Conservation (phyloP, 495 filamentous ascomycete genomes). For the Filosporella fistucella region DNA sequence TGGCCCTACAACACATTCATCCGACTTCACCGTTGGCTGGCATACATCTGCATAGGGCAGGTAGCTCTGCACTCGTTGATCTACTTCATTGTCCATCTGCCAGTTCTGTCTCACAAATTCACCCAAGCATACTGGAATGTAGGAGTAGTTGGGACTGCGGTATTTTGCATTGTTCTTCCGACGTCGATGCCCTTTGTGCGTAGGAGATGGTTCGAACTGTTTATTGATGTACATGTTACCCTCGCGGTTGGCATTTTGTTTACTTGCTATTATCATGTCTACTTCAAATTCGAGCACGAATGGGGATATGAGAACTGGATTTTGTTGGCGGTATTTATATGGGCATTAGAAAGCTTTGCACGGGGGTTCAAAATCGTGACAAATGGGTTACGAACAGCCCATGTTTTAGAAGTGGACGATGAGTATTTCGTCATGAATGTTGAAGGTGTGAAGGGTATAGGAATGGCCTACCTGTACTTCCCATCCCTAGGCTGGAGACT, state of each 20-base stretch:
- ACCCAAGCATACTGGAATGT: no score
- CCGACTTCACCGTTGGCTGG: conserved; percentile 46
- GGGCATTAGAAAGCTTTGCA: conserved; percentile 32
- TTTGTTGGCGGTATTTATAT: conserved; percentile 30
- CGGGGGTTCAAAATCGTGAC: conserved; percentile 27
- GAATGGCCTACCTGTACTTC: conserved; percentile 38
- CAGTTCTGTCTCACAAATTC: no score
- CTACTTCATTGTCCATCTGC: conserved; percentile 25
- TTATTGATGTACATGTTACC: conserved; percentile 24
- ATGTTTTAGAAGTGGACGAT: conserved; percentile 28
- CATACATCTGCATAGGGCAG: conserved; percentile 26
- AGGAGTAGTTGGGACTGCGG: no score
- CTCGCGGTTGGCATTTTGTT: conserved; percentile 24
- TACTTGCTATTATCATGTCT: conserved; percentile 32
- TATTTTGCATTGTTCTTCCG: conserved; percentile 21
- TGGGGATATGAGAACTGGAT: conserved; percentile 36
- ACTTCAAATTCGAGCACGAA: conserved; percentile 19
- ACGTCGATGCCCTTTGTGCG: conserved; percentile 16
- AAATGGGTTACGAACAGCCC: conserved; percentile 29
- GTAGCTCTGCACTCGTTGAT: conserved; percentile 39
- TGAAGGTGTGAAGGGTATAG: conserved; percentile 17
- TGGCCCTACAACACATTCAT: conserved; percentile 52
- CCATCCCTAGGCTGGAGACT: conserved; percentile 31
- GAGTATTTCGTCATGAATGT: conserved; percentile 35
- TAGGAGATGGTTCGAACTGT: conserved; percentile 23